Conservation (phyloP, 2,329 filamentous ascomycete genomes). For the Neonectria coccinea region DNA sequence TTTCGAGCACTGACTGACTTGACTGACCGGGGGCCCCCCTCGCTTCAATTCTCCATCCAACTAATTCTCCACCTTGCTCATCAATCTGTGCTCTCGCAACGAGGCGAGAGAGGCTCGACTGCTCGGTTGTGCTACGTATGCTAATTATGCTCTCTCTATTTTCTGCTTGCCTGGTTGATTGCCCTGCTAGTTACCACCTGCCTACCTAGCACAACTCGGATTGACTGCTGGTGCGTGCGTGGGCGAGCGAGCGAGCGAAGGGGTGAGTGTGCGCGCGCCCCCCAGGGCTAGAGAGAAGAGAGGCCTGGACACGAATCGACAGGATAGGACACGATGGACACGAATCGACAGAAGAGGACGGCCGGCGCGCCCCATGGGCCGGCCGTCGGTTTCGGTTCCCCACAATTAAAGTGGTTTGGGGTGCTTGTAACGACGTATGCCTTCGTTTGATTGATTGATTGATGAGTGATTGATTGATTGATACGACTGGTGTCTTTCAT, state of each 20-base stretch:
- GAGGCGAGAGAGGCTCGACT: conserved; percentile 5
- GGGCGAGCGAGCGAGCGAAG: background rate
- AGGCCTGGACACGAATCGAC: conserved; percentile 9
- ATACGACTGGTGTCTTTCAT: background rate
- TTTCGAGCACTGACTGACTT: background rate
- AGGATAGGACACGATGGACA: conserved; percentile 7
- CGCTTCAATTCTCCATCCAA: conserved; percentile 6
- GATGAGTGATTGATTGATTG: no score
- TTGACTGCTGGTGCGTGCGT: conserved; percentile 1
- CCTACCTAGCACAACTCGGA: background rate
- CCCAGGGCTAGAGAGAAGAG: conserved; percentile 11
- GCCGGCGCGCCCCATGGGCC: background rate
- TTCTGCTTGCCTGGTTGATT: background rate
- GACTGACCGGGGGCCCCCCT: conserved; percentile 2
- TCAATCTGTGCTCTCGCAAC: background rate
- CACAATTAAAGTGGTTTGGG: conserved; percentile 8
- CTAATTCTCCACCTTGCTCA: conserved; percentile 2
- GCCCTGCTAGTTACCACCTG: conserved; percentile 1
- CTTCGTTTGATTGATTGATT: conserved; percentile 8
- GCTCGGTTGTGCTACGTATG: conserved; percentile 1
- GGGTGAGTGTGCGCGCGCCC: background rate
- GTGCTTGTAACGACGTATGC: background rate
- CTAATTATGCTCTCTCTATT: background rate
- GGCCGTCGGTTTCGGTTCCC: background rate
- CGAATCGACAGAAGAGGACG: conserved; percentile 9